phyloP scores from a whole-genome alignment of 2,329 filamentous ascomycete species.

The Hymenoscyphus repandus region DNA sequence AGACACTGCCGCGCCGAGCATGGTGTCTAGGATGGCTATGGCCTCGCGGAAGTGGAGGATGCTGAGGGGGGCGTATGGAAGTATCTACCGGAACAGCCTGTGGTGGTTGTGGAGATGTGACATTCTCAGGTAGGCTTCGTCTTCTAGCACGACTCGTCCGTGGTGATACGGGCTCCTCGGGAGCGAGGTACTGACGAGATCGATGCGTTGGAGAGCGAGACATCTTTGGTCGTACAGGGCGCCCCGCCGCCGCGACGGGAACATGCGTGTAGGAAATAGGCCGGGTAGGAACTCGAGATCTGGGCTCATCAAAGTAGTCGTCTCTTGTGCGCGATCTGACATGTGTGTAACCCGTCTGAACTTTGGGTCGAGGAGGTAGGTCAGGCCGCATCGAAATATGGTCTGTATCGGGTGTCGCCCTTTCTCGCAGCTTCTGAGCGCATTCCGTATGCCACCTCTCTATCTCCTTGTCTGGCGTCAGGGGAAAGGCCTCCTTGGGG shows the following conservation, averaged over 20 bases:
- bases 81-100: constrained; percentile 34
- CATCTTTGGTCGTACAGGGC: constrained; percentile 25
- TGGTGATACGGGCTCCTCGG: constrained; percentile 32
- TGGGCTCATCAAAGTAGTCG: constrained; percentile 19
- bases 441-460: constrained; percentile 81
- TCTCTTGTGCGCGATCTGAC: constrained; percentile 19
- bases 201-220: constrained; percentile 30
- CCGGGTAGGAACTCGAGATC: constrained; percentile 13
- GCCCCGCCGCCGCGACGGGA: constrained; percentile 12
- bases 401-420: constrained; percentile 37
- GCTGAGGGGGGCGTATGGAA: constrained; percentile 24
- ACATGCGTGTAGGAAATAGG: constrained; percentile 22
- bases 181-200: constrained; percentile 37
- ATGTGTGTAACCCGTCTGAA: constrained; percentile 24
- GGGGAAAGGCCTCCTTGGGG: constrained; percentile 61
- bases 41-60: constrained; percentile 33
- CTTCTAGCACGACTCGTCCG: constrained; percentile 19
- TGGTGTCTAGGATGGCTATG: constrained; percentile 44
- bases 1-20: constrained; percentile 16
- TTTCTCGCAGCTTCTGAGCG: constrained; percentile 61
- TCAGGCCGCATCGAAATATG: constrained; percentile 25
- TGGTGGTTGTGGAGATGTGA: constrained; percentile 18
- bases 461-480: constrained; percentile 70
- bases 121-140: constrained; percentile 27
- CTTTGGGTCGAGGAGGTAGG: constrained; percentile 27